phyloP scores from a whole-genome alignment of 768 basidiomycete species.

The Kondoa subrosea region DNA sequence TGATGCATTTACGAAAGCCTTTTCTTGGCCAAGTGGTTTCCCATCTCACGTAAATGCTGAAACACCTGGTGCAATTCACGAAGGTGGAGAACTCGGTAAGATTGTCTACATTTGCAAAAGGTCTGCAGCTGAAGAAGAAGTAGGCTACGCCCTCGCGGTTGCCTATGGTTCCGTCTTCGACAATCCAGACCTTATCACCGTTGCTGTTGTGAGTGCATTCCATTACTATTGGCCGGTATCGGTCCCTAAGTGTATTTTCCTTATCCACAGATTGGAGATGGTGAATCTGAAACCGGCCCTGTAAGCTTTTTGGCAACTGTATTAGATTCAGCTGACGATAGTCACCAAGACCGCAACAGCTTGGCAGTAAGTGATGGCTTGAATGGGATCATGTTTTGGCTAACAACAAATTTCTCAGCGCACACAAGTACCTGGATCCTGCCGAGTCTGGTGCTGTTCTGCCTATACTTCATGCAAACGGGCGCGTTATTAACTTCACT shows the following conservation, averaged over 20 bases:
- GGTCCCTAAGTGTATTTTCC: too few species aligned
- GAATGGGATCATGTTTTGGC: too few species aligned
- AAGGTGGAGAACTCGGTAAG: conserved; percentile 73
- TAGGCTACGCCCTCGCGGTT: conserved; percentile 53
- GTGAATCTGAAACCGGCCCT: conserved; percentile 25
- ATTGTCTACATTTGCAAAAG: too few species aligned
- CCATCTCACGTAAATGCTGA: conserved; percentile 54
- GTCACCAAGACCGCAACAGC: conserved; percentile 34
- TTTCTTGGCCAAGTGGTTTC: conserved; percentile 43
- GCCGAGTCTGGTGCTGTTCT: conserved; percentile 75
- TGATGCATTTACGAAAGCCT: conserved; percentile 30
- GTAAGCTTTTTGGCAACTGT: neutral
- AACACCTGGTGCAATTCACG: conserved; percentile 78
- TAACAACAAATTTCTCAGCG: too few species aligned
- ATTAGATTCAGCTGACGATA: too few species aligned
- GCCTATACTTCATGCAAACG: conserved; percentile 76
- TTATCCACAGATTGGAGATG: conserved; percentile 12
- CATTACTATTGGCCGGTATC: too few species aligned
- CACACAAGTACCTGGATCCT: conserved; percentile 77
- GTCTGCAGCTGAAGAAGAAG: too few species aligned
- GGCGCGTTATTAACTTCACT: too few species aligned
- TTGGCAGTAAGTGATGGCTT: too few species aligned
- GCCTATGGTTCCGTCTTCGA: conserved; percentile 84
- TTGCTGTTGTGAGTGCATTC: conserved; percentile 55
- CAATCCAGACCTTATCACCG: conserved; percentile 63